Percentiles rank a stretch among this genome's conserved stretches.
These are phyloP conservation scores for Pugionium dolabratum DNA, from an alignment of 345 rosid species.

Conservation along the genomic window DNA sequence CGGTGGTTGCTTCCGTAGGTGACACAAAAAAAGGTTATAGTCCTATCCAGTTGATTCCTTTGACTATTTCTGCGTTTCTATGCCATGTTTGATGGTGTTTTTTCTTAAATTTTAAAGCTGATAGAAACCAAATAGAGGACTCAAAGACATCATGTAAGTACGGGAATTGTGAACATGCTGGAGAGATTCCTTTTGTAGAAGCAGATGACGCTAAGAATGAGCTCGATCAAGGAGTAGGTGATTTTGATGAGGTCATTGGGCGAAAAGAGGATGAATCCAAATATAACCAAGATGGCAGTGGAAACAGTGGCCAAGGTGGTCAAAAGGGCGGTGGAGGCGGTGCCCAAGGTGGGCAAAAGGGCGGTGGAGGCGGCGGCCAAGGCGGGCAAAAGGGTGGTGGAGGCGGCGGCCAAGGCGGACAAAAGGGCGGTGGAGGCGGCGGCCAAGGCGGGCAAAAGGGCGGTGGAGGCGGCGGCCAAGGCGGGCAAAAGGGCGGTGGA, in stretches of 20 bases:
- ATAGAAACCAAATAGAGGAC: slow-evolving; percentile 20
- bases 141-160: slow-evolving; percentile 24
- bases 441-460: slow-evolving; percentile 23
- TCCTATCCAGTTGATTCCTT: slow-evolving; percentile 1
- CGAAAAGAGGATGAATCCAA: slow-evolving; percentile 33
- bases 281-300: slow-evolving; percentile 16
- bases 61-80: background rate
- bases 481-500: slow-evolving; percentile 5
- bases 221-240: slow-evolving; percentile 11
- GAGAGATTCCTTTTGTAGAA: slow-evolving; percentile 21
- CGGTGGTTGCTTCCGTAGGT: slow-evolving; percentile 29
- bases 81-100: background rate
- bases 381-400: background rate
- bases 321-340: slow-evolving; percentile 1
- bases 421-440: slow-evolving; percentile 7
- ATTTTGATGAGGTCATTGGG: slow-evolving; percentile 6
- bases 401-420: slow-evolving; percentile 14
- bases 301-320: background rate
- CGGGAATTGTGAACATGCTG: slow-evolving; percentile 24
- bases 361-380: background rate
- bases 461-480: slow-evolving; percentile 22
- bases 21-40: slow-evolving; percentile 35
- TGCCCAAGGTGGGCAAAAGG: slow-evolving; percentile 5
- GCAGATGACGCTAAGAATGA: slow-evolving; percentile 9
- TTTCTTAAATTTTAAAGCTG: background rate